Conservation (phyloP, 148 eudicot species). For the Fagopyrum homotropicum region DNA sequence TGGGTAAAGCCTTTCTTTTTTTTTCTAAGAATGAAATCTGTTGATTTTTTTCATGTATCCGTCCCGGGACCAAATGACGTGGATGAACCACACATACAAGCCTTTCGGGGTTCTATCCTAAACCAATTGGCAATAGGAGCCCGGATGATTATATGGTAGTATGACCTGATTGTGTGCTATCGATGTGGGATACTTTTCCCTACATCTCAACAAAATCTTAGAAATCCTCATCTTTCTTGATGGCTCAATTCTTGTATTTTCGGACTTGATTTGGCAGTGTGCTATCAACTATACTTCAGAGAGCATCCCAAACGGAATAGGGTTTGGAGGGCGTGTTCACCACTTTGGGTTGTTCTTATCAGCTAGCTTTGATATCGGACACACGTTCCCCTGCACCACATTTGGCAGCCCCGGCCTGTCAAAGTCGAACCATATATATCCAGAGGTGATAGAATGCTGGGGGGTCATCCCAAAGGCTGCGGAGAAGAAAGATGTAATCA, state of each 20-base stretch:
- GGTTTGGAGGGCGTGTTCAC: conserved; percentile 66
- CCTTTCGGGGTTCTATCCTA: too few species aligned
- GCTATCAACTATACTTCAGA: conserved; percentile 74
- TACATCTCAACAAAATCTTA: too few species aligned
- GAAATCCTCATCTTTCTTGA: not conserved
- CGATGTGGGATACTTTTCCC: too few species aligned
- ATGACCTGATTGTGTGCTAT: too few species aligned
- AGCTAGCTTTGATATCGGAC: conserved; percentile 81
- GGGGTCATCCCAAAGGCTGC: conserved; percentile 47
- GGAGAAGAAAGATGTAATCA: conserved; percentile 28
- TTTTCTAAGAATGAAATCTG: not conserved
- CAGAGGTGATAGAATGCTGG: conserved; percentile 98
- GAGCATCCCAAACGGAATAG: conserved; percentile 86
- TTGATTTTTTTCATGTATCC: too few species aligned
- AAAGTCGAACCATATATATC: conserved; percentile 46
- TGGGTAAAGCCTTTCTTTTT: conserved; percentile 53
- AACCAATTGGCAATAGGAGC: too few species aligned
- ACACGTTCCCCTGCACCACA: conserved; percentile 68
- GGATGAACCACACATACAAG: too few species aligned
- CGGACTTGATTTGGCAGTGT: conserved; percentile 41
- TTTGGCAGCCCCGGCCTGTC: conserved; percentile 78
- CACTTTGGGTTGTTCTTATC: conserved; percentile 85
- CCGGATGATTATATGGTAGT: too few species aligned
- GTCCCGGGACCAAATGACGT: too few species aligned
- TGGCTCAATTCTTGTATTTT: not conserved